Base-by-base conservation (phyloP, 306 rosid genomes). In the Heteromeles arbutifolia region DNA sequence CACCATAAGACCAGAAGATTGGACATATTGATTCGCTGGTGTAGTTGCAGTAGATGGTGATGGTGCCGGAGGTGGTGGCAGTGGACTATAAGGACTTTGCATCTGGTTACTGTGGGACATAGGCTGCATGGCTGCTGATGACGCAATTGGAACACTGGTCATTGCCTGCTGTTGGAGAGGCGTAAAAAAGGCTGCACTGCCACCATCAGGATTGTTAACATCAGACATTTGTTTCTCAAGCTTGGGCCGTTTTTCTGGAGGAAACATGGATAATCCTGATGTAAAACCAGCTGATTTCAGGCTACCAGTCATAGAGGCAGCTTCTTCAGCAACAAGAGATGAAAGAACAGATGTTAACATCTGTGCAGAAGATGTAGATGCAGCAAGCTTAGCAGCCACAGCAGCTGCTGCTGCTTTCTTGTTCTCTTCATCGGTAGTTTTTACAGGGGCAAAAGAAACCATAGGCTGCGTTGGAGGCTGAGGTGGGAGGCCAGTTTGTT, bases 241-340 rank as follows among this genome's bases (percentile, higher is more conserved):
- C 82, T 84, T 93, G 41, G 65, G 93, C 75, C 92, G 85, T 89
- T 93, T 93, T 54, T 90, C 98, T 10, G 89, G 88, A 66, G 90
- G 63, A 80, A 86, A 86, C 79, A 84, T 73, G 70, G 94, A 72
- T 45, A 80, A 72, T 28, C 85, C 92, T 10, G 97, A 76, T 61
- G 87, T 43, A 74, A 87, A 84, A 70, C 83, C 92, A 39, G 82
- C 76, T 58, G 93, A 81, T 15, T 80, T 87, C 69, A 79, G 61
- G 79, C 86, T 63, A 41, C 87, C 86, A 53, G 83, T 89, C 86
- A 81, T 79, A 68, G 90, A 88, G 81, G 98, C 90, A 82, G 90
- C 96, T 84, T 93, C 98, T 88, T 93, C 98, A 59, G 98, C 97
- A n/a, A 88, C 97, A 69, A 93, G 92, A 21, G 97, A 93, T 37